Evolutionary conservation across 176 grass and related monocot genomes (phyloP).

Genomic region (Raddia distichophylla): DNA sequence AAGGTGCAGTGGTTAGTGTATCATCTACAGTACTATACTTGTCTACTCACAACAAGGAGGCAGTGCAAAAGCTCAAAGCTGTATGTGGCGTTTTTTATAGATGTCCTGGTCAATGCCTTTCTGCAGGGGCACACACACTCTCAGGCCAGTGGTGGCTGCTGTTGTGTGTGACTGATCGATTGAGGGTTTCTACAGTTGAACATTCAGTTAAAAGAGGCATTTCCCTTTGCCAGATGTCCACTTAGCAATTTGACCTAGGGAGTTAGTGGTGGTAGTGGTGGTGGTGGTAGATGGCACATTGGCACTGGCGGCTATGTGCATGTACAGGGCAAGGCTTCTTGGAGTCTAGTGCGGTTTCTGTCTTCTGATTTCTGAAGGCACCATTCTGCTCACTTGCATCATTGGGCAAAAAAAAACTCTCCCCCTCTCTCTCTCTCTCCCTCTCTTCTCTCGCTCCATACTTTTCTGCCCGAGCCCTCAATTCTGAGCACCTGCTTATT

Average conservation of each 20-base stretch:
- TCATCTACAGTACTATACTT: conserved; percentile 11
- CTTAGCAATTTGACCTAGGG: conserved; percentile 44
- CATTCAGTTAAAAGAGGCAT: conserved; percentile 34
- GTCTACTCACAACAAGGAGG: conserved; percentile 32
- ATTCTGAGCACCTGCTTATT: conserved; percentile 45
- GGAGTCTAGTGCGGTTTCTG: conserved; percentile 36
- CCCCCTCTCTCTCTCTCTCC: not conserved
- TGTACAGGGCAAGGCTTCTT: conserved; percentile 38
- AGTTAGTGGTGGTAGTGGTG: conserved; percentile 32
- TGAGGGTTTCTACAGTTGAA: conserved; percentile 11
- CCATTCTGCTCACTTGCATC: conserved; percentile 52
- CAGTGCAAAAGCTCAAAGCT: conserved; percentile 38
- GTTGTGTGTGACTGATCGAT: conserved; percentile 16
- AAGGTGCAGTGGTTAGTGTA: conserved; percentile 40
- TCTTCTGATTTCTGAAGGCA: conserved; percentile 40
- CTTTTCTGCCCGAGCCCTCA: conserved; percentile 21
- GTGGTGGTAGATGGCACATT: conserved; percentile 34
- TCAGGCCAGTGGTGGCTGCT: not conserved
- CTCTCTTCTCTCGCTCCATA: not conserved
- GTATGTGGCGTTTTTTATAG: conserved; percentile 32
- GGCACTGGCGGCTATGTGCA: conserved; percentile 35
- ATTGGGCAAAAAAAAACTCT: conserved; percentile 8
- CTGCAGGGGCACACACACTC: conserved; percentile 6
- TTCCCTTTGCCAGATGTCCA: conserved; percentile 31
- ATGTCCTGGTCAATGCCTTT: conserved; percentile 63